phyloP scores from a whole-genome alignment of 139 green algal species.

The Ostreobium quekettii region DNA sequence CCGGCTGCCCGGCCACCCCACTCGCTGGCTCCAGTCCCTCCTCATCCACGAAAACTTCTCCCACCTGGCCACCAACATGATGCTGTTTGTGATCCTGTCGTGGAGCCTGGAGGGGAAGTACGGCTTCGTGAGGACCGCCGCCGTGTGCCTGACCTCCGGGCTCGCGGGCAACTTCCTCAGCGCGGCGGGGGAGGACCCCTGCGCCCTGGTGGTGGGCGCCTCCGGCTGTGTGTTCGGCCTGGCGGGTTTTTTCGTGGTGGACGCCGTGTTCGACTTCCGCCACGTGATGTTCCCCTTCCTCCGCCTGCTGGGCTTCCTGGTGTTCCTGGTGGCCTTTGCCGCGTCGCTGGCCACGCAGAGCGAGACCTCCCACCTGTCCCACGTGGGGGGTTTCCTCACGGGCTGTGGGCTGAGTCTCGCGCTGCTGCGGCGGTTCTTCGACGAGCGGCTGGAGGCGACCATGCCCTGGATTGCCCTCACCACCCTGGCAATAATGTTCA shows the following conservation, averaged over 20 bases:
- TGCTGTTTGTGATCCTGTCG: constrained; percentile 42
- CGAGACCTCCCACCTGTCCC: constrained; percentile 17
- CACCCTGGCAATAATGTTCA: background rate
- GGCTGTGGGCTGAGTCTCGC: constrained; percentile 9
- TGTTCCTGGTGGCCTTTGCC: background rate
- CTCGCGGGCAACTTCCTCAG: constrained; percentile 14
- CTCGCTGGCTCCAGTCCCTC: constrained; percentile 44
- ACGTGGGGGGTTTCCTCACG: constrained; percentile 12
- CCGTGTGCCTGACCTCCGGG: constrained; percentile 24
- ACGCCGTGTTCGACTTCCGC: constrained; percentile 5
- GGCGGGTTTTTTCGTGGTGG: constrained; percentile 12
- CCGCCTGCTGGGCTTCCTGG: constrained; percentile 1
- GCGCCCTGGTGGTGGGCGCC: constrained; percentile 11
- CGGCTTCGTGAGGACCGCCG: constrained; percentile 37
- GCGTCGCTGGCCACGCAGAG: constrained; percentile 6
- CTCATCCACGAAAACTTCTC: constrained; percentile 47
- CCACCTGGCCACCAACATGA: constrained; percentile 56
- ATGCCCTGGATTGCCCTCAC: constrained; percentile 12
- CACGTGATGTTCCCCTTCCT: constrained; percentile 13
- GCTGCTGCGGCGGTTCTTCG: constrained; percentile 15
- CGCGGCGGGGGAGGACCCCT: constrained; percentile 11
- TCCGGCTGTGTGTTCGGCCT: constrained; percentile 17
- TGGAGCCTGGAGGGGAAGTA: constrained; percentile 53
- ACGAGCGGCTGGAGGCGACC: constrained; percentile 10
- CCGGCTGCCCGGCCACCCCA: constrained; percentile 18